Percentiles rank a stretch among this genome's conserved stretches.
These are phyloP conservation scores for Russula olivacea DNA, from an alignment of 768 basidiomycete genomes.

Conservation along the genomic window DNA sequence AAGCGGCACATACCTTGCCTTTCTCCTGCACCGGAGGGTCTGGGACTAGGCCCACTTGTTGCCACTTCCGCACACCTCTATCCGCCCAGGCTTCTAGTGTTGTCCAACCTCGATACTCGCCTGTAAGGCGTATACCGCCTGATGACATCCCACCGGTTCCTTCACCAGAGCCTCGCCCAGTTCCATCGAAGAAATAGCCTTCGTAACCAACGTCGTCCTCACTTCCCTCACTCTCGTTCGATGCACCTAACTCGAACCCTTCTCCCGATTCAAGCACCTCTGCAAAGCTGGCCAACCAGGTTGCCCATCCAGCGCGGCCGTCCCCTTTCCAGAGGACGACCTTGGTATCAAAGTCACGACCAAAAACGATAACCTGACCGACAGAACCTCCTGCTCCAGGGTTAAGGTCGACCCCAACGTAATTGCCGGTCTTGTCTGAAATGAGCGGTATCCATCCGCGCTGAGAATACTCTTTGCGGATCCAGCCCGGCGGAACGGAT, in stretches of 20 bases:
- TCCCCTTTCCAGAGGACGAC: constrained; percentile 93
- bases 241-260: constrained; percentile 70
- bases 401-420: constrained; percentile 91
- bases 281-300: constrained; percentile 85
- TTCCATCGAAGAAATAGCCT: constrained; percentile 80
- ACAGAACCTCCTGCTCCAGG: constrained; percentile 67
- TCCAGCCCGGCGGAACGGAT: constrained; percentile 85
- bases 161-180: constrained; percentile 69
- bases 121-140: constrained; percentile 64
- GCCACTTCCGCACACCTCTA: constrained; percentile 80
- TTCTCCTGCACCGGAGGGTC: constrained; percentile 37
- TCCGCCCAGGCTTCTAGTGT: constrained; percentile 94
- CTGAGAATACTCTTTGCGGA: constrained; percentile 84
- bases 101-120: constrained; percentile 89
- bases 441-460: constrained; percentile 96
- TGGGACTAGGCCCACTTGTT: constrained; percentile 65
- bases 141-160: constrained; percentile 69
- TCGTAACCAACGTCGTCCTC: constrained; percentile 86
- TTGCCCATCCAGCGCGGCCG: constrained; percentile 88
- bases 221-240: constrained; percentile 54
- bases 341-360: constrained; percentile 98
- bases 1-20: constrained; percentile 41
- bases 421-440: constrained; percentile 91
- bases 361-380: constrained; percentile 97
- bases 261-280: constrained; percentile 91